phyloP scores from a whole-genome alignment of 1,139 yeast species.

The Keqinozyma sinolaborantium region DNA sequence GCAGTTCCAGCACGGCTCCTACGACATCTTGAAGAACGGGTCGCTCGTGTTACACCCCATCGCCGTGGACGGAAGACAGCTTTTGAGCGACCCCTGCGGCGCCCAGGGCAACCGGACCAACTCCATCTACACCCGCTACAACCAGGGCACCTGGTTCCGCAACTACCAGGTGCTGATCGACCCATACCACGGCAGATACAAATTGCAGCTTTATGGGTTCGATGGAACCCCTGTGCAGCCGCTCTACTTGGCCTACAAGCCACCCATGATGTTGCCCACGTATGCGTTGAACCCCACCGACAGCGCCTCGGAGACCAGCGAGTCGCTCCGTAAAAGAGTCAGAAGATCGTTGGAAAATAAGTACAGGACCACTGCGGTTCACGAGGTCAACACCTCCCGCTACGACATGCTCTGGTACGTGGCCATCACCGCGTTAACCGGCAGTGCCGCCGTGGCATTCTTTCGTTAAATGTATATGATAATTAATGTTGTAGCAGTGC shows the following conservation, averaged over 20 bases:
- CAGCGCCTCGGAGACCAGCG: constrained; percentile 31
- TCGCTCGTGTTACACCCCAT: constrained; percentile 69
- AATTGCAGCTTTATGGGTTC: constrained; percentile 69
- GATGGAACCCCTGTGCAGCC: constrained; percentile 89
- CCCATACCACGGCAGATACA: constrained; percentile 77
- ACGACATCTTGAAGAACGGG: constrained; percentile 61
- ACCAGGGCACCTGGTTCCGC: constrained; percentile 59
- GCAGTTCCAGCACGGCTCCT: constrained; percentile 87
- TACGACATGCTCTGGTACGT: constrained; percentile 48
- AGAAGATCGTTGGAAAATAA: constrained; percentile 77
- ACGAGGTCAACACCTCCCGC: constrained; percentile 34
- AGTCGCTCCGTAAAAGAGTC: constrained; percentile 45
- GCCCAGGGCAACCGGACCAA: constrained; percentile 33
- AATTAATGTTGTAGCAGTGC: not conserved
- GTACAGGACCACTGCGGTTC: constrained; percentile 72
- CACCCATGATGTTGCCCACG: constrained; percentile 96
- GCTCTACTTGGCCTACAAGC: constrained; percentile 83
- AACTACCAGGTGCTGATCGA: constrained; percentile 62
- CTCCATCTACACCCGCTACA: constrained; percentile 69
- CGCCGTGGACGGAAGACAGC: constrained; percentile 88
- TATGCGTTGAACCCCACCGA: constrained; percentile 83
- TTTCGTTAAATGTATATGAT: constrained; percentile 7
- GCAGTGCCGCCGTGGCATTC: constrained; percentile 18
- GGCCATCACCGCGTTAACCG: constrained; percentile 26
- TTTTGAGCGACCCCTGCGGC: constrained; percentile 81